Conservation (phyloP, 2,329 filamentous ascomycete genomes). For the Purpureocillium lavendulum region DNA sequence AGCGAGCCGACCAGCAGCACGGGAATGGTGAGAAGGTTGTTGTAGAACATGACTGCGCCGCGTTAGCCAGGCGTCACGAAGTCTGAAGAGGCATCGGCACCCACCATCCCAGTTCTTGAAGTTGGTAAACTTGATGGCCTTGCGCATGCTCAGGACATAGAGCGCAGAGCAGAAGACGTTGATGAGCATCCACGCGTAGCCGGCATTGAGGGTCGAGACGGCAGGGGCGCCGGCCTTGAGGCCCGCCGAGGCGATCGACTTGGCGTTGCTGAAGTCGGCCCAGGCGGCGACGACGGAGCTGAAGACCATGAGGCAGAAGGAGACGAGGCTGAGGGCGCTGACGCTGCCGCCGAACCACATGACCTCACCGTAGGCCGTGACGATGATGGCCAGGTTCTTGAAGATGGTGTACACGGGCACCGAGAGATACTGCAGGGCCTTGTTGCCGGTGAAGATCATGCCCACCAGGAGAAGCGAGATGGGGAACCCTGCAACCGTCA, state of each 20-base stretch:
- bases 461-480: conserved; percentile 92
- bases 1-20: conserved; percentile 78
- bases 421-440: conserved; percentile 91
- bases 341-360: conserved; percentile 96
- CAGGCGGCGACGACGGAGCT: conserved; percentile 93
- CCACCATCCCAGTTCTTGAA: conserved; percentile 99
- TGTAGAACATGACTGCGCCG: conserved; percentile 94
- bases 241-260: conserved; percentile 50
- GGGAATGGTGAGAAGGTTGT: conserved; percentile 94
- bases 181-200: conserved; percentile 95
- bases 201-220: conserved; percentile 84
- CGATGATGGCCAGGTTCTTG: conserved; percentile 98
- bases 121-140: conserved; percentile 98
- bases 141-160: conserved; percentile 89
- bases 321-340: conserved; percentile 77
- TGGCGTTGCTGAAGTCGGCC: conserved; percentile 87
- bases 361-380: conserved; percentile 97
- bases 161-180: conserved; percentile 93
- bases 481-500: conserved; percentile 66
- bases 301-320: conserved; percentile 93
- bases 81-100: conserved; percentile 34
- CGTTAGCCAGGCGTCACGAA: conserved; percentile 19
- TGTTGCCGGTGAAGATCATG: conserved; percentile 98
- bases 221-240: conserved; percentile 61
- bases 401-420: conserved; percentile 99